Evolutionary conservation across 495 filamentous ascomycete genomes (phyloP).

Genomic region (Neurospora sp.): DNA sequence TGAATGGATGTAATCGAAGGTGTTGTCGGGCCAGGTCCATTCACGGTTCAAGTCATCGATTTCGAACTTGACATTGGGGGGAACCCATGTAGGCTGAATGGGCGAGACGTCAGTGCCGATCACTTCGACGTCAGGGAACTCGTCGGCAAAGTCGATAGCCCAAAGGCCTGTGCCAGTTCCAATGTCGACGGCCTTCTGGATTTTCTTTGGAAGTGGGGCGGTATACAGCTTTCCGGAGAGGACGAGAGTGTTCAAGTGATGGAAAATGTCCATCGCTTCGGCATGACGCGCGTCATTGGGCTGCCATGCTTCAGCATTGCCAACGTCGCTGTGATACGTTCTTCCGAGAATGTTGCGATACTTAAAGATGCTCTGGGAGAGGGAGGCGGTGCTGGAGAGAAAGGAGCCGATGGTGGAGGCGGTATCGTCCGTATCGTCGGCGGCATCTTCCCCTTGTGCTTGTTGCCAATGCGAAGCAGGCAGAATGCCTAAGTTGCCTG

Average conservation of each 20-base stretch:
- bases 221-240: conserved; percentile 46
- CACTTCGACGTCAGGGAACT: conserved; percentile 39
- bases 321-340: conserved; percentile 22
- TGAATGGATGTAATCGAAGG: conserved; percentile 57
- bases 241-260: conserved; percentile 15
- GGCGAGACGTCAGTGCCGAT: conserved; percentile 53
- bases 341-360: conserved; percentile 35
- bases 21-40: conserved; percentile 38
- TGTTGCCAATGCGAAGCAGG: background rate
- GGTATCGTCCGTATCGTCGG: background rate
- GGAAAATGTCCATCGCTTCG: conserved; percentile 11
- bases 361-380: conserved; percentile 34
- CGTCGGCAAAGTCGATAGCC: conserved; percentile 29
- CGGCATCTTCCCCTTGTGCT: background rate
- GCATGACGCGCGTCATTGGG: conserved; percentile 18
- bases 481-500: background rate
- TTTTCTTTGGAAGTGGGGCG: conserved; percentile 39
- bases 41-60: conserved; percentile 45
- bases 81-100: conserved; percentile 43
- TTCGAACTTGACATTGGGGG: conserved; percentile 43
- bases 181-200: conserved; percentile 46
- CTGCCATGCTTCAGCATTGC: conserved; percentile 6
- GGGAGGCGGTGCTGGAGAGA: conserved; percentile 27
- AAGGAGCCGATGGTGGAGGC: background rate
- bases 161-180: conserved; percentile 38